Evolutionary conservation across 345 rosid species (phyloP), one percentile per base, ranked within the genome.

Genomic region (Physaria fendleri): DNA sequence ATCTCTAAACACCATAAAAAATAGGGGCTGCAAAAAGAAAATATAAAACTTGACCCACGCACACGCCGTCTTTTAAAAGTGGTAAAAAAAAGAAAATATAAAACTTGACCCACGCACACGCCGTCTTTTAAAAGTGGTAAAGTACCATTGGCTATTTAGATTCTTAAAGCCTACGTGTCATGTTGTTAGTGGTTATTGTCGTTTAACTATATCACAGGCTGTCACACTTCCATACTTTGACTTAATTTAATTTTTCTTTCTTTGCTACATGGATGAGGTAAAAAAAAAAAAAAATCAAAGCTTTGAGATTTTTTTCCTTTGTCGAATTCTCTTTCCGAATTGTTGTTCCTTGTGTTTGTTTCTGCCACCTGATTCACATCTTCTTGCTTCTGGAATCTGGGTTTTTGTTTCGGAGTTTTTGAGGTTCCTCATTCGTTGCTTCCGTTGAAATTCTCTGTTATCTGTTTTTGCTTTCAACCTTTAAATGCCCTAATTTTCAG

Each of bases 401-500:
- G 45, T 55, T 56, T n/a, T 56, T 7, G 38, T 62, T 39, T 40
- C 64, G 47, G 64, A 62, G 64, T 22, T 56, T 33, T 47, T 41
- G 52, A 62, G 69, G 69, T 56, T 56, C 35, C 69, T 37, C 30
- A 35, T 46, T 71, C 56, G 65, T 45, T 66, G 71, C 64, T 57
- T 63, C 59, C 53, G 14, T 42, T 25, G 17, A 62, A 38, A 35
- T 47, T 59, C 28, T 25, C 24, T 5, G 13, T 7, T 18, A 2
- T n/a, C n/a, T n/a, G n/a, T 45, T 1, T 51, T n/a, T n/a, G n/a
- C 13, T 15, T 52, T 56, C 24, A 15, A 16, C 18, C 28, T 53
- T 34, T 7, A 41, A 59, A 41, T 64, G 30, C 39, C 52, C 41
- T 70, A 53, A 60, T 57, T 24, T 52, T 35, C 68, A 71, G 71